These are phyloP conservation scores for Zoysia matrella DNA, from an alignment of 202 grass and related monocot species.

Conservation along the genomic window DNA sequence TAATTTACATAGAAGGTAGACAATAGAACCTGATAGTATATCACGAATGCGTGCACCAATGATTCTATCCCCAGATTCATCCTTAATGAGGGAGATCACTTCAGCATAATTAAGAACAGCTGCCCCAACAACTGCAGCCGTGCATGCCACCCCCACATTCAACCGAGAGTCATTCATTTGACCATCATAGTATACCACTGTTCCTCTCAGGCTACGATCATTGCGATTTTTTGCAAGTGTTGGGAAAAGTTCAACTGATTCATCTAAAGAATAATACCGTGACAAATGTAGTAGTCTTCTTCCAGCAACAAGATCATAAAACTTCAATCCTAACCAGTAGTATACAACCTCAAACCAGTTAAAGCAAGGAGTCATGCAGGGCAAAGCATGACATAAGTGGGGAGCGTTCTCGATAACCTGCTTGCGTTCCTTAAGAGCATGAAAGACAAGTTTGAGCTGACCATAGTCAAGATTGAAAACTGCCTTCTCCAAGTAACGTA, in stretches of 20 bases:
- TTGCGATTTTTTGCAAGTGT: conserved; percentile 71
- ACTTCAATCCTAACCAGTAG: conserved; percentile 91
- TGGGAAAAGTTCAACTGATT: conserved; percentile 87
- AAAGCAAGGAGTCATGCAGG: conserved; percentile 99
- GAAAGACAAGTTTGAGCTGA: conserved; percentile 93
- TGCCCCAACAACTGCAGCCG: conserved; percentile 78
- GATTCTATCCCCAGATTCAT: conserved; percentile 72
- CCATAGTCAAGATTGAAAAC: conserved; percentile 96
- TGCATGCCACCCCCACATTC: conserved; percentile 93
- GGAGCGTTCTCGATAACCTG: conserved; percentile 93
- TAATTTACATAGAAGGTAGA: not conserved
- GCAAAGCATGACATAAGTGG: conserved; percentile 86
- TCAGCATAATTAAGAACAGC: conserved; percentile 92
- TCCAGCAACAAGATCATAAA: conserved; percentile 94
- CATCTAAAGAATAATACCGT: conserved; percentile 90
- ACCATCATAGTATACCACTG: conserved; percentile 95
- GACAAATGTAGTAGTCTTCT: conserved; percentile 87
- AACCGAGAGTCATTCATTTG: conserved; percentile 96
- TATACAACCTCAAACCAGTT: conserved; percentile 96
- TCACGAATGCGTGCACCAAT: conserved; percentile 83
- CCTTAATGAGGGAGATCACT: conserved; percentile 85
- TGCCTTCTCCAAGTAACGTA: conserved; percentile 96
- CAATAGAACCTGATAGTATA: conserved; percentile 70
- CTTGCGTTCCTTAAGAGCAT: conserved; percentile 90
- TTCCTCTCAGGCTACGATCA: conserved; percentile 79